Evolutionary conservation across 495 filamentous ascomycete species (phyloP), one percentile per base, ranked within the genome.

Genomic region (Tuber magnatum): DNA sequence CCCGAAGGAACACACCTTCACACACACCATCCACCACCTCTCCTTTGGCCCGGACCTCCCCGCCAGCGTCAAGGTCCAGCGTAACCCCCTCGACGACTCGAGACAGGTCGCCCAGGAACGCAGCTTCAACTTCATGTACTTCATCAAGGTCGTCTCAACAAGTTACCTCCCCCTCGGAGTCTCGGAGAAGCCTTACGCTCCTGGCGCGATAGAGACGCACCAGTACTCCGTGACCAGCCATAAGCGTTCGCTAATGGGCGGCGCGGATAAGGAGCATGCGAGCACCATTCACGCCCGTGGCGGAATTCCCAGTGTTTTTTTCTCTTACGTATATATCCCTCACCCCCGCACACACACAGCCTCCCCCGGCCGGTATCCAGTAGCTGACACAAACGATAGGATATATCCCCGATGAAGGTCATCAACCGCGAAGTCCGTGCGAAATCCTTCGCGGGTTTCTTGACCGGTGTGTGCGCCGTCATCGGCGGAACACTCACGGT

Each of bases 351-450:
- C 39, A 2, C 39, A 61, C 32, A 32, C 51, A 32, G 14, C 51
- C 51, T 61, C 18, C 68, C 65, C 8, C n/a, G 16, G 16, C 39
- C 41, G 69, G 70, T 69, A 41, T 24, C 22, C 14, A 43, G 41
- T 43, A 28, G 28, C 22, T 71, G 28, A 38, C 77, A 71, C 76
- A 18, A 16, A 20, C 10, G 35, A 42, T 75, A 93, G 91, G 95
- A 99, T 83, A 98, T 99, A 85, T 98, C 95, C 3, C 95, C 95
- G 42, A 98, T 99, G 96, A 99, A 98, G 85, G 96, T 99, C 68
- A 92, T 99, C 85, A 99, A 98, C 86, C 90, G 93, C 61, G 95
- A 99, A 86, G 91, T 91, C 76, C 89, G 93, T 32, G 85, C 89
- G 28, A 97, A 97, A 86, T 89, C 90, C 24, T 94, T 98, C 83